Conservation (phyloP, 768 basidiomycete species). For the Mycena belliarum region DNA sequence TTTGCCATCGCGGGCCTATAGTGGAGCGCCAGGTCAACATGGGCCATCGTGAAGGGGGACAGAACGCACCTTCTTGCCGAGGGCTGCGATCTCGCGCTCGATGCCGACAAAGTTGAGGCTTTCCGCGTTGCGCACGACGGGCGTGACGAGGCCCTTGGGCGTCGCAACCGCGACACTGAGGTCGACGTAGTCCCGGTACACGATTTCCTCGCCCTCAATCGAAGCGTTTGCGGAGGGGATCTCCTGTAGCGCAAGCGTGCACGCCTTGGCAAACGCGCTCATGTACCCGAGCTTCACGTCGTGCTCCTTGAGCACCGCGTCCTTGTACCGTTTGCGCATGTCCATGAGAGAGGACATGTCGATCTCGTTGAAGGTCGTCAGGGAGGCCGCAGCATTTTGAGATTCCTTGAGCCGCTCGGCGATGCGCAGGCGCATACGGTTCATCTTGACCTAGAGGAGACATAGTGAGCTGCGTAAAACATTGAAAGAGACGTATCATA, state of each 20-base stretch:
- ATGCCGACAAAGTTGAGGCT: slow-evolving; percentile 84
- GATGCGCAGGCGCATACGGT: slow-evolving; percentile 95
- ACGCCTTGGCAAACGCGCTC: slow-evolving; percentile 93
- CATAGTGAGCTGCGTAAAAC: not conserved
- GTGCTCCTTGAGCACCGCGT: slow-evolving; percentile 83
- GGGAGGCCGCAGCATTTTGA: slow-evolving; percentile 92
- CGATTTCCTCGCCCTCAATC: slow-evolving; percentile 92
- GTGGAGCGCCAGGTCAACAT: not conserved
- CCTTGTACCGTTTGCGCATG: slow-evolving; percentile 94
- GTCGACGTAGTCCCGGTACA: slow-evolving; percentile 91
- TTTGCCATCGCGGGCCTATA: slow-evolving; percentile 84
- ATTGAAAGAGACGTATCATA: slow-evolving; percentile 28
- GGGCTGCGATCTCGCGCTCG: slow-evolving; percentile 86
- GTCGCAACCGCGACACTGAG: slow-evolving; percentile 95
- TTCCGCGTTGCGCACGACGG: slow-evolving; percentile 92
- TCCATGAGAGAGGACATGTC: slow-evolving; percentile 97
- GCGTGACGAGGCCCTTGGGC: slow-evolving; percentile 95
- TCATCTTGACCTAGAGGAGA: slow-evolving; percentile 88
- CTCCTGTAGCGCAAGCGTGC: slow-evolving; percentile 80
- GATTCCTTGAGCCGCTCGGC: slow-evolving; percentile 97
- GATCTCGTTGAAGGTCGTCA: slow-evolving; percentile 99
- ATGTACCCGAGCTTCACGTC: slow-evolving; percentile 98
- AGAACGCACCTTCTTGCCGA: slow-evolving; percentile 81
- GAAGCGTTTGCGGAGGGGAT: slow-evolving; percentile 93
- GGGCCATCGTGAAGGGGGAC: not conserved